Evolutionary conservation across 805 yeast genomes (phyloP), one percentile per base, ranked within the genome.

Genomic region (Lachancea meyersii): DNA sequence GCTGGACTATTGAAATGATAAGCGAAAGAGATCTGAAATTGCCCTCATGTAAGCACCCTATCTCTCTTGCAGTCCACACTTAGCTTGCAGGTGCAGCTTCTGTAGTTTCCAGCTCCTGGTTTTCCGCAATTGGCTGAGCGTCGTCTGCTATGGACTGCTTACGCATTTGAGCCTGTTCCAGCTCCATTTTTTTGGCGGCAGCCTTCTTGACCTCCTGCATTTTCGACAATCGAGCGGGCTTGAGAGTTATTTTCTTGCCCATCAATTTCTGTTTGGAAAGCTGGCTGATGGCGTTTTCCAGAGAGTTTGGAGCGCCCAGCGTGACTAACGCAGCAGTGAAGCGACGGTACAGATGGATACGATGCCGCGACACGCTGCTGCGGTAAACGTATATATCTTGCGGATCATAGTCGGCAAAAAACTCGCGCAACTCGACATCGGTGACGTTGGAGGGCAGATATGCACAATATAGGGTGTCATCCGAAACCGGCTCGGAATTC

Each of bases 241-340:
- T 63, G 34, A 73, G 55, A 7, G 38, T 34, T 16, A 72, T 58
- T 41, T 46, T 54, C 47, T 63, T 66, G 30, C 71, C 69, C 31
- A 63, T 50, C 35, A 73, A 52, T 44, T 65, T 68, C 45, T 61
- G 60, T 24, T 58, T 63, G 31, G 65, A 50, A 45, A 75, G 60
- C 16, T 58, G 56, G 16, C 55, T 64, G 35, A 75, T 61, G 2
- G 81, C 76, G n/a, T 61, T 61, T 3, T 61, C 61, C 28, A 75
- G 53, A 2, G 71, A 70, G 16, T 58, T 66, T 2, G 62, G 70
- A n/a, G 67, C 65, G 14, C 68, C 65, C 44, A 74, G 61, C 37
- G 70, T 74, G 39, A 70, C 73, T 63, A 72, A 71, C 40, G 85
- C 86, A 40, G 74, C 71, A 11, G 71, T 70, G 40, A 61, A 51